Conservation (phyloP, 2,329 filamentous ascomycete species). For the Hypoxylon sp. region DNA sequence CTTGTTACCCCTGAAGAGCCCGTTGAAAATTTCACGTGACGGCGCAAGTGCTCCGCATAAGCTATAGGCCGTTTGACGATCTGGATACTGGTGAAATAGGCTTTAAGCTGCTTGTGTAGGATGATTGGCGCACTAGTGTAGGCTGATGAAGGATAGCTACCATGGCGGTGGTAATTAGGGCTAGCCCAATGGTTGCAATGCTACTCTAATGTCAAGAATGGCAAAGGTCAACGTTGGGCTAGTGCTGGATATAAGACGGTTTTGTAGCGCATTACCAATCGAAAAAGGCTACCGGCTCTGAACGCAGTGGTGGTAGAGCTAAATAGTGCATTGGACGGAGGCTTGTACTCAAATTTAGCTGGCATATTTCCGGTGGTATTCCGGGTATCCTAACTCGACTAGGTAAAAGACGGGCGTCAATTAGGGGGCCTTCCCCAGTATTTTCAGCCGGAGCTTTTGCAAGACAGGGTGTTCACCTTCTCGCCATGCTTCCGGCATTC, state of each 20-base stretch:
- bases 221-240: neutral
- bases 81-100: neutral
- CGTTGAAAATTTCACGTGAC: neutral
- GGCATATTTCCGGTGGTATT: slow-evolving; percentile 30
- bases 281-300: neutral
- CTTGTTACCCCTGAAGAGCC: neutral
- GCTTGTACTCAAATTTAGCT: slow-evolving; percentile 12
- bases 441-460: slow-evolving; percentile 9
- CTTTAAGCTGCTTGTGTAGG: neutral
- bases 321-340: slow-evolving; percentile 7
- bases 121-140: slow-evolving; percentile 9
- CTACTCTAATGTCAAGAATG: neutral
- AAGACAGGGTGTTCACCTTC: slow-evolving; percentile 1
- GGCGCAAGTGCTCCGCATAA: neutral
- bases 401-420: slow-evolving; percentile 1
- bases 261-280: neutral
- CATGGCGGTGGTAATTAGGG: neutral
- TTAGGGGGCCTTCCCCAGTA: slow-evolving; percentile 19
- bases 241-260: neutral
- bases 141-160: neutral
- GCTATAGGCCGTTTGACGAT: neutral
- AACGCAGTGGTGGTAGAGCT: slow-evolving; percentile 3
- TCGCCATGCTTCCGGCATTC: neutral
- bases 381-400: slow-evolving; percentile 31
- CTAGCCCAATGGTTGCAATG: neutral